Base-by-base conservation (phyloP, 805 yeast species). In the Ogataea angusta region DNA sequence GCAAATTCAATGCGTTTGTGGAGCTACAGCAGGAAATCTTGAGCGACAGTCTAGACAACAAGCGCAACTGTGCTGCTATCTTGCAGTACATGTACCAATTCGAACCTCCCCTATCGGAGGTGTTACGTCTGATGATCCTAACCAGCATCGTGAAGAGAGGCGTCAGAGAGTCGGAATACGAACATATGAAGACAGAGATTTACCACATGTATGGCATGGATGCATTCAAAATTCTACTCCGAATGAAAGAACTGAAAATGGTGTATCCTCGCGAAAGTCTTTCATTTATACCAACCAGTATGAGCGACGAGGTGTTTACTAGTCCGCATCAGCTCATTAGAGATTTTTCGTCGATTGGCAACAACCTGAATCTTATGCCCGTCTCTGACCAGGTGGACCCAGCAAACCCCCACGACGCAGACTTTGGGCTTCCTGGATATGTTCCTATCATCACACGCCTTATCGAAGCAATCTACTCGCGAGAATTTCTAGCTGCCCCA, bases 361-460 rank as follows among this genome's bases (percentile, higher is more conserved):
- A 64, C 47, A 72, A 70, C 52, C 64, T 79, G 68, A 66, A 72
- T 43, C 56, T 77, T 51, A 66, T 75, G 60, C 77, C 86, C 22
- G 36, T 46, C 3, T 40, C 34, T 17, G 61, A 60, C 26, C 59
- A 59, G 26, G 59, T 56, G n/a, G 60, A 62, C 40, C 60, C 63
- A 4, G 49, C 60, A 29, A 61, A 69, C 38, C 78, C 79, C 23
- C 51, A 63, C 32, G 68, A 72, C 38, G 77, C 81, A 18, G 66
- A 67, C 18, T 84, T 80, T 56, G 79, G 88, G 1, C 78, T 85
- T 45, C 84, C 96, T 5, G 93, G 95, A 0, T 84, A 78, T 22
- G 84, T 88, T 0, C 98, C 99, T 2, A 59, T 91, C 4, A 65
- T 78, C 2, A 71, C 80, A 3, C 69, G 97, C 45, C 53, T 89